Base-by-base conservation (phyloP, 2,329 filamentous ascomycete species). In the Lanzia echinophila region DNA sequence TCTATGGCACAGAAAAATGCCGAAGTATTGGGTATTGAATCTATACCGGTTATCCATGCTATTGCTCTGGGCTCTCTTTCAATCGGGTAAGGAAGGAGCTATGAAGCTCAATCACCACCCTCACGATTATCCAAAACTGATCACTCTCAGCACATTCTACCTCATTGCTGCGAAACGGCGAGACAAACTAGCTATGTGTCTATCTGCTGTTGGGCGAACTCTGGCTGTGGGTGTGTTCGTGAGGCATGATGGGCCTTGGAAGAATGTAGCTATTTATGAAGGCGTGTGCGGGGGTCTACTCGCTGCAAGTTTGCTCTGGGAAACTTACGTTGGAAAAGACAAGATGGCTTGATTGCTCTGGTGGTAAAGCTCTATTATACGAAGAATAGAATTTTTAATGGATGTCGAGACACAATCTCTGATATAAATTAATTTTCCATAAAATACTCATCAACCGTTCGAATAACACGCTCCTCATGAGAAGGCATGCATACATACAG, bases 21-120 rank as follows among this genome's bases (percentile, higher is more conserved):
- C 3, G 50, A 47, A 38, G n/a, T 52, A 10, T 41, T 52, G 33
- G n/a, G 7, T 5, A 52, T 32, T 15, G 42, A 52, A 13, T 52
- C 41, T 7, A 39, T 39, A 46, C 42, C 43, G 13, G 42, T n/a
- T 8, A 22, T 52, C 28, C 50, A 52, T 47, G 15, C 43, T 13
- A 31, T 33, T 32, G 50, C 50, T 17, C n/a, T 52, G 28, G 22
- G 42, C 3, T 52, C 33, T 24, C 31, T 53, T 2, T 38, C 50
- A 11, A 22, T 53, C 31, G 50, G 43, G 50, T 47, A 47, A 8
- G 43, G 24, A 28, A 28, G 24, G 4, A 4, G 24, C 24, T 28
- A 8, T 28, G 4, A 4, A 28, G 4, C 24, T n/a, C 8, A 38
- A 13, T 1, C n/a, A 15, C 10, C 3, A 4, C 1, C 15, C n/a